Conservation (phyloP, 306 rosid species). For the Prosopis cineraria region DNA sequence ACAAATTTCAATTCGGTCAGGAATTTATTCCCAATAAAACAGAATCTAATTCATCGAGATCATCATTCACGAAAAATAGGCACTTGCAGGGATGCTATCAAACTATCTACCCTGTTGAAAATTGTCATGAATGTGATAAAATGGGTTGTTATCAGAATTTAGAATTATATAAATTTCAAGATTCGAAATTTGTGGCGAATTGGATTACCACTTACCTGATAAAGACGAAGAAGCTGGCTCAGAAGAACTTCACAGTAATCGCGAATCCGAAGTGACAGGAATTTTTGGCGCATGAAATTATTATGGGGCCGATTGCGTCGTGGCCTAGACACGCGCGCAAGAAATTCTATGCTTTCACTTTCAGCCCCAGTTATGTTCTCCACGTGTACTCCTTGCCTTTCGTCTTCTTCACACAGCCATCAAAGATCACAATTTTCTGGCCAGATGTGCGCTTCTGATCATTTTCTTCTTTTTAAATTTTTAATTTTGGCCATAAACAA, state of each 20-base stretch:
- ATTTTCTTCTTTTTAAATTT: neutral
- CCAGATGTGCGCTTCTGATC: neutral
- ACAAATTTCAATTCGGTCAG: neutral
- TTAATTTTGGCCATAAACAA: neutral
- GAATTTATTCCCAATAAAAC: neutral
- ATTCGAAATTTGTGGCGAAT: neutral
- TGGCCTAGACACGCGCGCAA: neutral
- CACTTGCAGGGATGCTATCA: slow-evolving; percentile 8
- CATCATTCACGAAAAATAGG: neutral
- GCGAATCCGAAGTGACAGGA: neutral
- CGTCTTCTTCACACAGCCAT: neutral
- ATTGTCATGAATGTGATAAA: neutral
- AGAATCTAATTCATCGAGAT: neutral
- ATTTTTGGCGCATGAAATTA: no score
- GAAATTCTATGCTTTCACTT: neutral
- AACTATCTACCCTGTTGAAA: neutral
- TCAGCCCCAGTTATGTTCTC: neutral
- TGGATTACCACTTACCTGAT: slow-evolving; percentile 43
- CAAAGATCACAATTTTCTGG: neutral
- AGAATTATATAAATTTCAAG: neutral
- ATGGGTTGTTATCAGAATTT: neutral
- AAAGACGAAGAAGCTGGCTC: slow-evolving; percentile 20
- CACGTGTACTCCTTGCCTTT: neutral
- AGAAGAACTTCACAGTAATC: slow-evolving; percentile 1
- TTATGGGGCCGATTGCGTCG: neutral